Conservation (phyloP, 1,284 basidiomycete species). For the Cutaneotrichosporon sp. region DNA sequence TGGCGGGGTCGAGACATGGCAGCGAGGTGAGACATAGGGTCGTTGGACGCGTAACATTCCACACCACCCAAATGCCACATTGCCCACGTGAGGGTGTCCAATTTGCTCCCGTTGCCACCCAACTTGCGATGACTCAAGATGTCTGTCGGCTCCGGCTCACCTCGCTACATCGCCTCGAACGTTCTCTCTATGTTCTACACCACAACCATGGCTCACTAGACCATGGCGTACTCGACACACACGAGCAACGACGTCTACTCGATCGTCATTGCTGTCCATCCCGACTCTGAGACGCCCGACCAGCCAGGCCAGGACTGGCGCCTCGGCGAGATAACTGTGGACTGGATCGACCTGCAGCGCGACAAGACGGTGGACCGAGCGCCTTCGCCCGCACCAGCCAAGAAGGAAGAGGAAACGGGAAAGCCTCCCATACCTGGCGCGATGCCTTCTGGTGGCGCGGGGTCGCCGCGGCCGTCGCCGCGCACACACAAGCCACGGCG, state of each 20-base stretch:
- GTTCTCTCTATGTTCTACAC: neutral
- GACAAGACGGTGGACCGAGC: constrained; percentile 34
- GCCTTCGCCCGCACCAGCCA: neutral
- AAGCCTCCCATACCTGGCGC: constrained; percentile 8
- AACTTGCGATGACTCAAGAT: neutral
- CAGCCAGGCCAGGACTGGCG: constrained; percentile 28
- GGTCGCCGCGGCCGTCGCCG: neutral
- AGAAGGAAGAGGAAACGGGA: neutral
- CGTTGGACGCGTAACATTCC: no score
- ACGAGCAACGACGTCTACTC: constrained; percentile 25
- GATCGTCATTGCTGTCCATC: constrained; percentile 33
- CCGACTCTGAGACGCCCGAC: constrained; percentile 9
- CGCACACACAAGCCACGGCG: constrained; percentile 5
- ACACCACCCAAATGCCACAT: neutral
- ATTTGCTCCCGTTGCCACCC: constrained; percentile 11
- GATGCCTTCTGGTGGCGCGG: constrained; percentile 2
- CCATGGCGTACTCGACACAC: neutral
- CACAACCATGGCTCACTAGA: neutral
- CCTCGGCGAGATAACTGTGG: constrained; percentile 42
- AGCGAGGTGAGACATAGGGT: no score
- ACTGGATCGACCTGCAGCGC: constrained; percentile 45
- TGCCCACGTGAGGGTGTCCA: neutral
- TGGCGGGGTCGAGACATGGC: no score
- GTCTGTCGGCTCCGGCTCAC: no score
- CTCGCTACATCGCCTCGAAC: neutral